Evolutionary conservation across 495 filamentous ascomycete species (phyloP), one percentile per base, ranked within the genome.

Genomic region (Penicillium salamii): DNA sequence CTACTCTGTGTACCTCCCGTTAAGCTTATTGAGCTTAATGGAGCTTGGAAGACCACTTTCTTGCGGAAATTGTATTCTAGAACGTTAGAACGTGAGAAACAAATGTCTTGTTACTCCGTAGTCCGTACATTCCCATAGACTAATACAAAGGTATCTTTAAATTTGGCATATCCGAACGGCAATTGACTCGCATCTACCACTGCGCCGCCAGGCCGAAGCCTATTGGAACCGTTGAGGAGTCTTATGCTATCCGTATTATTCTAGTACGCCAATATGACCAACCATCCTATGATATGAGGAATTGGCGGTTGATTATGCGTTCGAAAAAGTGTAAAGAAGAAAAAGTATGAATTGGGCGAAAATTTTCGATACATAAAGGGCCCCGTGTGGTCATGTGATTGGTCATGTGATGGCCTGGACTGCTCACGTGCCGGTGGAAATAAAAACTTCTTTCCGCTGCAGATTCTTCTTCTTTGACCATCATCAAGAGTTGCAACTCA

Each of bases 301-400:
- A 69, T 57, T 75, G 74, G 68, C 71, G 74, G 74, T 77, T 77
- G 74, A 77, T 77, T 77, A 77, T 77, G 74, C 74, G 74, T 74
- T 73, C 73, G 62, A 58, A 63, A 56, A 70, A 68, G 74, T 77
- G 72, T 73, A 53, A 71, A 54, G 63, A 67, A 61, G 41, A 58
- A 64, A 65, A 58, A 38, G 48, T 57, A 55, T 23, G 13, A 18
- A n/a, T 14, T 42, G 43, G 18, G 37, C 48, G 20, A 20, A 59
- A 60, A 53, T 42, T 53, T 52, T 49, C 39, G 38, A 42, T 36
- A 64, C 44, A 65, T 53, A 58, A 54, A 36, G 28, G 19, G 24
- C 11, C 32, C 17, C 0, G 11, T n/a, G 33, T 32, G 17, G 33
- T 51, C 65, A 63, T 49, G 62, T 68, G 65, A 47, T 34, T 6